phyloP scores from a whole-genome alignment of 768 basidiomycete species.

The Tricholoma terreum region DNA sequence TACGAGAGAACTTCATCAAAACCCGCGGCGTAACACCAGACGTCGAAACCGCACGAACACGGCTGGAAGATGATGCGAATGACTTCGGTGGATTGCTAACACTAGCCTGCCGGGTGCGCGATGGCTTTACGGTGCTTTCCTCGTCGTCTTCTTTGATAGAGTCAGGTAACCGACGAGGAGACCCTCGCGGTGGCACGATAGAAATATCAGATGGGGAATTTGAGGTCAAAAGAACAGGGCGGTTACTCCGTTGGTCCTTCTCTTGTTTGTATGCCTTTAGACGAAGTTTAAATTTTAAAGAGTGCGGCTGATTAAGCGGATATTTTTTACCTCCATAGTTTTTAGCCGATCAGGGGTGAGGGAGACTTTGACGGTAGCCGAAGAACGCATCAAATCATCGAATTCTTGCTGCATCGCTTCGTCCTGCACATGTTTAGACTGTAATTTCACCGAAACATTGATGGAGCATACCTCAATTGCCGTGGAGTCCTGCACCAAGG shows the following conservation, averaged over 20 bases:
- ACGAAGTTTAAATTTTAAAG: conserved; percentile 22
- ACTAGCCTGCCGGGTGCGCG: conserved; percentile 46
- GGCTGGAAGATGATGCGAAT: conserved; percentile 27
- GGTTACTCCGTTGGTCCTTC: conserved; percentile 48
- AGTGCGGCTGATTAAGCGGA: conserved; percentile 31
- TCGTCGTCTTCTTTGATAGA: conserved; percentile 71
- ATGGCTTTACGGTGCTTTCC: conserved; percentile 34
- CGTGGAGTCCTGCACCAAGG: conserved; percentile 19
- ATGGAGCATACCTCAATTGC: conserved; percentile 34
- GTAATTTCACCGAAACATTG: conserved; percentile 6
- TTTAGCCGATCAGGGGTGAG: conserved; percentile 91
- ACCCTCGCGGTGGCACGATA: conserved; percentile 29
- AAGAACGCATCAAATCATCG: conserved; percentile 88
- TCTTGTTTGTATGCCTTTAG: conserved; percentile 72
- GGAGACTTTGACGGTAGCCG: conserved; percentile 92
- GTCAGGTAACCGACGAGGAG: conserved; percentile 45
- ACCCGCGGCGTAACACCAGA: conserved; percentile 28
- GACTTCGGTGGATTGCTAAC: conserved; percentile 39
- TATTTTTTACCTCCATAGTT: conserved; percentile 82
- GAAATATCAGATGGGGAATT: conserved; percentile 34
- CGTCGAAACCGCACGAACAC: conserved; percentile 41
- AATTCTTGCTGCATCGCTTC: conserved; percentile 72
- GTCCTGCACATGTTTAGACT: conserved; percentile 38
- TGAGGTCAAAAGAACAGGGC: conserved; percentile 32
- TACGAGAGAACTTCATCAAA: conserved; percentile 26